Evolutionary conservation across 2,329 filamentous ascomycete species (phyloP).

Genomic region (Diaporthe caulivora): DNA sequence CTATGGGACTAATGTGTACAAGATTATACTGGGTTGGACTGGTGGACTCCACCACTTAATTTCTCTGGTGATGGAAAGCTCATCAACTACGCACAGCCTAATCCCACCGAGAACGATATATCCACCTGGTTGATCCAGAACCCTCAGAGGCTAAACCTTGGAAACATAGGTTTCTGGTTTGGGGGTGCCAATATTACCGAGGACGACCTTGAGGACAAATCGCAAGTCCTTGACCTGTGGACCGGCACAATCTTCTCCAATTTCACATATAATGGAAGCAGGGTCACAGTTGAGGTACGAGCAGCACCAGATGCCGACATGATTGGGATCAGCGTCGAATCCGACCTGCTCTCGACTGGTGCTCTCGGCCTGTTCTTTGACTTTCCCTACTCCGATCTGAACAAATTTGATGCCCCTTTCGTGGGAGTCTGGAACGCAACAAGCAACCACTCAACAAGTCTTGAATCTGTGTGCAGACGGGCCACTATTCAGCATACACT

Average conservation of each 20-base stretch:
- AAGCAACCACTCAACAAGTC: conserved; percentile 55
- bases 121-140: conserved; percentile 60
- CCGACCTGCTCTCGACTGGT: conserved; percentile 52
- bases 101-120: conserved; percentile 55
- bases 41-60: conserved; percentile 50
- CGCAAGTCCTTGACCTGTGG: conserved; percentile 62
- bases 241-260: conserved; percentile 57
- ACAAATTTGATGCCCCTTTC: conserved; percentile 68
- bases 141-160: conserved; percentile 64
- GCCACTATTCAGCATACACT: conserved; percentile 59
- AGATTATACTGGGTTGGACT: conserved; percentile 57
- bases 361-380: conserved; percentile 63
- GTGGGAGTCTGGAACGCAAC: conserved; percentile 65
- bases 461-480: conserved; percentile 46
- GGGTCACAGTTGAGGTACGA: conserved; percentile 52
- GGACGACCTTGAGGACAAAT: conserved; percentile 52
- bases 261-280: conserved; percentile 55
- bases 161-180: conserved; percentile 61
- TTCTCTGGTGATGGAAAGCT: conserved; percentile 50
- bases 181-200: conserved; percentile 54
- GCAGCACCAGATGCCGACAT: conserved; percentile 60
- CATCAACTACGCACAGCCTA: conserved; percentile 57
- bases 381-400: conserved; percentile 61
- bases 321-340: conserved; percentile 57
- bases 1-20: conserved; percentile 35